phyloP scores from a whole-genome alignment of 2,329 filamentous ascomycete genomes.

The Blastomyces gilchristii region DNA sequence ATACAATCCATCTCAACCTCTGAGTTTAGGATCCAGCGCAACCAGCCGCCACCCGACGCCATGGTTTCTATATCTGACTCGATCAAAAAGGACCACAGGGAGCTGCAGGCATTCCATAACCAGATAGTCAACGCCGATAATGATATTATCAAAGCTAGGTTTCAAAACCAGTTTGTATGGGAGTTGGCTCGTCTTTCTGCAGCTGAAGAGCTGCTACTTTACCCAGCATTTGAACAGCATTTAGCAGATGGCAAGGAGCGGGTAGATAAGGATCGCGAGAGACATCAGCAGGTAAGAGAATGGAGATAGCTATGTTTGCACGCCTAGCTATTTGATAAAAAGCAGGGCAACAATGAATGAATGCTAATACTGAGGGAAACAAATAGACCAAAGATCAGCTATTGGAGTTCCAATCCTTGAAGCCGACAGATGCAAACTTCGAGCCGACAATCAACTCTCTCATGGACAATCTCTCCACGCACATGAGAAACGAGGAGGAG shows the following conservation, averaged over 20 bases:
- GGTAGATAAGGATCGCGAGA: slow-evolving; percentile 27
- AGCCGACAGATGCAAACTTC: slow-evolving; percentile 31
- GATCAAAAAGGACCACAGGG: slow-evolving; percentile 34
- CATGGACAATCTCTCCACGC: slow-evolving; percentile 33
- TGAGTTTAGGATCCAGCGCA: background rate
- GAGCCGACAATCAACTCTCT: slow-evolving; percentile 31
- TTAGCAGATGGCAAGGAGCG: slow-evolving; percentile 34
- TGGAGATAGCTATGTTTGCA: background rate
- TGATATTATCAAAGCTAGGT: slow-evolving; percentile 34
- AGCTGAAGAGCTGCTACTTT: slow-evolving; percentile 44
- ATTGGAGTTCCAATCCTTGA: slow-evolving; percentile 39
- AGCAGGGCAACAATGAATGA: background rate
- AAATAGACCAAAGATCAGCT: slow-evolving; percentile 41
- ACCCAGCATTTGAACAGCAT: slow-evolving; percentile 45
- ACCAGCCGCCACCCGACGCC: background rate
- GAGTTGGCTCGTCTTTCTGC: slow-evolving; percentile 43
- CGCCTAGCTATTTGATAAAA: background rate
- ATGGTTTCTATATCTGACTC: slow-evolving; percentile 24
- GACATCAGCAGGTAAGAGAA: slow-evolving; percentile 19
- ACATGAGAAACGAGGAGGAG: slow-evolving; percentile 42
- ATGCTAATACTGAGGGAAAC: background rate
- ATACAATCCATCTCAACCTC: background rate
- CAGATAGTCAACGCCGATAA: slow-evolving; percentile 35
- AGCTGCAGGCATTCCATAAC: slow-evolving; percentile 35
- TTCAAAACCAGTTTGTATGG: slow-evolving; percentile 44